Evolutionary conservation across 805 yeast species (phyloP).

Genomic region (Kuraishia capsulata): DNA sequence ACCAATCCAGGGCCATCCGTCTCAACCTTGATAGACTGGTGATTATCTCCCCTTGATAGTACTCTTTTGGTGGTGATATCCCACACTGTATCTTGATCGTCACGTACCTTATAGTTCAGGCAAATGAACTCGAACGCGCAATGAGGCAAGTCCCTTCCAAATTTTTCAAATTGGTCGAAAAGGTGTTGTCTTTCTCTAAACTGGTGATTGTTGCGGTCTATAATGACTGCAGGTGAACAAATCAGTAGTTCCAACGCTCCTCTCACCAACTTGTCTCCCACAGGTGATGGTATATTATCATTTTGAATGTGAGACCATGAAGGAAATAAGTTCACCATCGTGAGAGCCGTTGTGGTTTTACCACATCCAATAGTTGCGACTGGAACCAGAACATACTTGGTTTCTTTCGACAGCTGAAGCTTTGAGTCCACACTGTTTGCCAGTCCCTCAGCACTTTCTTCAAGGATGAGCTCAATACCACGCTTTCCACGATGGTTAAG

Average conservation of each 20-base stretch:
- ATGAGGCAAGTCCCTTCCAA: constrained; percentile 34
- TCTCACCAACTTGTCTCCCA: constrained; percentile 40
- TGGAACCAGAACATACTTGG: constrained; percentile 64
- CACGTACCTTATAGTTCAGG: constrained; percentile 48
- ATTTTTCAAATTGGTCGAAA: constrained; percentile 37
- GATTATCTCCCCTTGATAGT: constrained; percentile 70
- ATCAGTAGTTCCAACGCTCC: constrained; percentile 32
- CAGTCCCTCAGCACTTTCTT: constrained; percentile 26
- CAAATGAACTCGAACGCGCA: constrained; percentile 52
- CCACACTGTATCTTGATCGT: constrained; percentile 27
- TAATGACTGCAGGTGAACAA: constrained; percentile 42
- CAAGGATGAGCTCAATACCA: constrained; percentile 48
- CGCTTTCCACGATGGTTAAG: constrained; percentile 40
- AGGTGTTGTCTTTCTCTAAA: constrained; percentile 60
- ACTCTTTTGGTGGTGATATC: constrained; percentile 53
- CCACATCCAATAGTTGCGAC: constrained; percentile 94
- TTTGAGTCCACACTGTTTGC: constrained; percentile 16
- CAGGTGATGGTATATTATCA: constrained; percentile 52
- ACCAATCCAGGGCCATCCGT: constrained; percentile 40
- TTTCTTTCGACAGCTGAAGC: constrained; percentile 11
- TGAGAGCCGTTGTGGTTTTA: constrained; percentile 72
- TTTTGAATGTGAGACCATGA: constrained; percentile 73
- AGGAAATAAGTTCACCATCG: constrained; percentile 46
- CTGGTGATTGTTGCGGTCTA: constrained; percentile 82
- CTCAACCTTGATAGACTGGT: constrained; percentile 63